Percentiles rank a stretch among this genome's conserved stretches.
phyloP scores from a whole-genome alignment of 805 yeast species.

The Kodamaea kakaduensis region DNA sequence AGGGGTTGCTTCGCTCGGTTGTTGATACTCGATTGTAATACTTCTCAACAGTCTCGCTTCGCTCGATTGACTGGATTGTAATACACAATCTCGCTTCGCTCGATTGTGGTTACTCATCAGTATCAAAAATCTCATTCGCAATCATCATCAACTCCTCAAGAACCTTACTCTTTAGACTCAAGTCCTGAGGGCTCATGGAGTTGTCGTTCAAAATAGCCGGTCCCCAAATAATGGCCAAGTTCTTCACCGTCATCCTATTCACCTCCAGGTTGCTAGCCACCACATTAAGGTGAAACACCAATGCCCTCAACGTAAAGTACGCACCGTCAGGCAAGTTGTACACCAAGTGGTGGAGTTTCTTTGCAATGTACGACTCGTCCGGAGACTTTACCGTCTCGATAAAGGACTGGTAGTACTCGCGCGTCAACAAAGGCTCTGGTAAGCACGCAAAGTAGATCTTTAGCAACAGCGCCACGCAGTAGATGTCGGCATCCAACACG shows the following conservation, averaged over 20 bases:
- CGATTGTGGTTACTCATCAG: constrained; percentile 30
- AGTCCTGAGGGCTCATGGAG: constrained; percentile 62
- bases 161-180: constrained; percentile 70
- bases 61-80: background rate
- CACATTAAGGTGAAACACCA: constrained; percentile 79
- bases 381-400: constrained; percentile 59
- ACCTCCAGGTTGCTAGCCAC: constrained; percentile 57
- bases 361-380: constrained; percentile 46
- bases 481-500: constrained; percentile 75
- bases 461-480: constrained; percentile 80
- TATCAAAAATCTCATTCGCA: constrained; percentile 68
- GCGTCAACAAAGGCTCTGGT: constrained; percentile 82
- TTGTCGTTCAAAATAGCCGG: constrained; percentile 75
- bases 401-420: constrained; percentile 56
- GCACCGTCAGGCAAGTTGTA: constrained; percentile 92
- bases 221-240: constrained; percentile 92
- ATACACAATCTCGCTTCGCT: constrained; percentile 3
- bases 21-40: too few species aligned
- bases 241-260: constrained; percentile 80
- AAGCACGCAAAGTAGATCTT: constrained; percentile 79
- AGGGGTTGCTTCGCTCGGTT: too few species aligned
- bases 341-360: constrained; percentile 82
- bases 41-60: too few species aligned
- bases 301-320: constrained; percentile 82
- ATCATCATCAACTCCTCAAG: constrained; percentile 81